Base-by-base conservation (phyloP, 1,284 basidiomycete genomes). In the Ceratobasidium sp. region DNA sequence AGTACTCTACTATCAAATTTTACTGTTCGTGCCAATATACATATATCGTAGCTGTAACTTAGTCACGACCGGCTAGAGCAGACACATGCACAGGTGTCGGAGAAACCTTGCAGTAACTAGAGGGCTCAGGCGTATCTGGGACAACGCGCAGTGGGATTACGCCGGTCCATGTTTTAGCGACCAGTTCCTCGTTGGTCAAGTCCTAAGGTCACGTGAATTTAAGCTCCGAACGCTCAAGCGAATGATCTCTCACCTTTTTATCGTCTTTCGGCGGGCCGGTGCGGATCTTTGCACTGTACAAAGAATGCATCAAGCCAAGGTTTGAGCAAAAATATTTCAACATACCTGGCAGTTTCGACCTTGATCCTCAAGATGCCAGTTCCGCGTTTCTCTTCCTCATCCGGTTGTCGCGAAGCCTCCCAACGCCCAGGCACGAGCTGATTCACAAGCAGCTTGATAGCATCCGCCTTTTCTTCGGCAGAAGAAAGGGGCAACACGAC, bases 291-390 rank as follows among this genome's bases (percentile, higher is more conserved):
- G 75, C 75, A 31, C 72, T 73, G 42, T 49, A 58, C 5, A 50
- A 38, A n/a, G 25, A n/a, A 55, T n/a, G 29, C 15, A 20, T 38
- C 27, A 54, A 3, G 20, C 35, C 17, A 35, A 29, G 13, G 17
- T 25, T 22, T 17, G 34, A 35, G 38, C 38, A 17, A 25, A 34
- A 31, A 12, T 7, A 47, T 47, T 47, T 20, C 20, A 47, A 31
- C 68, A 54, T 56, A 70, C 74, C 75, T 76, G 1, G 75, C 76
- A 29, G 68, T 70, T 42, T 74, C 71, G 13, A 76, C 70, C 15
- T 72, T 67, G 31, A 77, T 57, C 45, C 75, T 72, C 12, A 76
- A 49, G 20, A 77, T 74, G 5, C 74, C 75, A 22, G 76, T 76
- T 4, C 71, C 72, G 34, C 73, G 69, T 58, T 72, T 68, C 57